phyloP scores from a whole-genome alignment of 148 eudicot species.

The Arbutus unedo region DNA sequence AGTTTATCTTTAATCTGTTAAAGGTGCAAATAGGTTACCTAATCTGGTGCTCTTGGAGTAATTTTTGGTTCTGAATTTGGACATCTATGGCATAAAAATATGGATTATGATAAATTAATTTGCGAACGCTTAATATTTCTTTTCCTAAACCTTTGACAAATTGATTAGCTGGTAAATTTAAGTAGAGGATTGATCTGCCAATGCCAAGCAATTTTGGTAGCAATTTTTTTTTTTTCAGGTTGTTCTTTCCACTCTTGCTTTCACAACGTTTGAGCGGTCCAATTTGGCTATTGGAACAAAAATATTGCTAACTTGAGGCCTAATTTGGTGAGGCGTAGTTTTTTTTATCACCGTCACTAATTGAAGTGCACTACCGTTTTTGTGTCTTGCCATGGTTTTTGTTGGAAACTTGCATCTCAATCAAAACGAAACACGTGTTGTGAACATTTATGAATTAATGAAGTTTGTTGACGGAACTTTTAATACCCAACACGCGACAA shows the following conservation, averaged over 20 bases:
- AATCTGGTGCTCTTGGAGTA: no score
- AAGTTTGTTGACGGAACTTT: not conserved
- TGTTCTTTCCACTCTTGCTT: constrained; percentile 77
- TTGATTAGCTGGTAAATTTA: no score
- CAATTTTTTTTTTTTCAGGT: no score
- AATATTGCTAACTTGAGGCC: constrained; percentile 75
- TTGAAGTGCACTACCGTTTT: not conserved
- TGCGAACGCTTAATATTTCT: no score
- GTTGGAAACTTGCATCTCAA: not conserved
- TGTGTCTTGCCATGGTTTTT: not conserved
- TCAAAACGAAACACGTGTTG: not conserved
- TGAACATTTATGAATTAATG: constrained; percentile 2
- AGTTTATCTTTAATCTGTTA: no score
- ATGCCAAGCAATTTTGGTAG: no score
- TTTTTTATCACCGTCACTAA: not conserved
- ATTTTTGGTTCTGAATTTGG: no score
- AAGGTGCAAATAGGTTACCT: no score
- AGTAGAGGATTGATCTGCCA: no score
- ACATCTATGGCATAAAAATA: no score
- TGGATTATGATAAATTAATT: no score
- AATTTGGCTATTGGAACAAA: constrained; percentile 87
- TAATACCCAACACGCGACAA: not conserved
- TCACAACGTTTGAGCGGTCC: constrained; percentile 96
- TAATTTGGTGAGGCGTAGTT: constrained; percentile 68
- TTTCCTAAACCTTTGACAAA: no score